Base-by-base conservation (phyloP, 257 asterid genomes). In the Handroanthus guayacan region DNA sequence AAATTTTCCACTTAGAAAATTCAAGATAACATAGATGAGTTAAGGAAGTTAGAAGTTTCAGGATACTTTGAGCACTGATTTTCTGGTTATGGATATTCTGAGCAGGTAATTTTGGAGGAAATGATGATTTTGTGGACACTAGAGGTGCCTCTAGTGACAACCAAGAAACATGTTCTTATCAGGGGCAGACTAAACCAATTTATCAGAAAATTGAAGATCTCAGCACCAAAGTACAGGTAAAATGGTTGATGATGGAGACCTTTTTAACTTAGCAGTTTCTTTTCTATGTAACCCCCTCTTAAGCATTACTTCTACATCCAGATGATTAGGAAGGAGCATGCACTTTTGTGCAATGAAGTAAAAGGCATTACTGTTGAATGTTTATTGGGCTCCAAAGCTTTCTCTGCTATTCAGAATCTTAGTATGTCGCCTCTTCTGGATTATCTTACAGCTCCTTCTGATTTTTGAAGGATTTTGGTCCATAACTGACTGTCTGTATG, bases 211-310 rank as follows among this genome's bases (percentile, higher is more conserved):
- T 87, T 11, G 87, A 84, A 75, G 87, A 81, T 73, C 83, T 91
- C 11, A 81, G 86, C 82, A 55, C 74, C 81, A 83, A 89, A 87
- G 80, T 91, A 50, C 88, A 86, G 87, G 99, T 92, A 86, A 25
- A 17, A 13, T 36, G 36, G 48, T 58, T 71, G 51, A 20, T 44
- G 48, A 44, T 3, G 4, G 67, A 62, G 13, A 34, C 43, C 41
- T 16, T 79, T 73, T 10, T 6, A 17, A 64, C 68, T 55, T 34
- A 48, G n/a, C 6, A 3, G 61, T 44, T 56, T 11, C 10, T 45
- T 67, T 48, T 37, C 41, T 51, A 34, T 17, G 13, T 41, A 50
- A 56, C 69, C 31, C 70, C 73, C 41, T 63, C 58, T 62, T 25
- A 71, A 60, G 4, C 41, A 9, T 54, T 3, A n/a, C 36, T 62